Percentiles rank a stretch among this genome's conserved stretches.
These are phyloP conservation scores for Annulohypoxylon nitens DNA, from an alignment of 495 filamentous ascomycete species.

Conservation along the genomic window DNA sequence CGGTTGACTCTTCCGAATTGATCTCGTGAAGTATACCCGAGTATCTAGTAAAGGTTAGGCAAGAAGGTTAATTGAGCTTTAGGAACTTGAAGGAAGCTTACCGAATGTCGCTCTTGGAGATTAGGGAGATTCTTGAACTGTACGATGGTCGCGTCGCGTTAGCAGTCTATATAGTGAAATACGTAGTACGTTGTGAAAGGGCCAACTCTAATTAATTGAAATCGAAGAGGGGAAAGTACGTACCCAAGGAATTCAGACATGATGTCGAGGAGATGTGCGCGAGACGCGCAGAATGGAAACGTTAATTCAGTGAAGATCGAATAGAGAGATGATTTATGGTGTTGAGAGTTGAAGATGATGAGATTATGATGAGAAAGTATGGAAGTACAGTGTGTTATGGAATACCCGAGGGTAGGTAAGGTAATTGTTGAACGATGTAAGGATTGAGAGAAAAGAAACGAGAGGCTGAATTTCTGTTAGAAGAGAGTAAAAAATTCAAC, in stretches of 20 bases:
- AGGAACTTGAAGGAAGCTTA: conserved; percentile 57
- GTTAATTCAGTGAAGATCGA: conserved; percentile 25
- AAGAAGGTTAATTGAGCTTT: conserved; percentile 46
- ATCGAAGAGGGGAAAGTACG: conserved; percentile 36
- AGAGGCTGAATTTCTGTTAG: conserved; percentile 35
- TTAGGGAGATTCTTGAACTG: conserved; percentile 85
- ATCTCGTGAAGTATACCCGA: conserved; percentile 97
- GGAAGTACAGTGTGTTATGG: conserved; percentile 41
- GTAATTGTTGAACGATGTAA: conserved; percentile 15
- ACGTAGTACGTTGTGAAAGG: neutral
- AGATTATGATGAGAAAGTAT: conserved; percentile 26
- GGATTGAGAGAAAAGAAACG: conserved; percentile 29
- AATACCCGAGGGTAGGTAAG: no score
- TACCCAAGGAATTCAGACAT: conserved; percentile 69
- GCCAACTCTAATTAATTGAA: neutral
- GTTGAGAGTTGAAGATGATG: conserved; percentile 31
- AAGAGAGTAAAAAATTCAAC: conserved; percentile 34
- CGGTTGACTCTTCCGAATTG: conserved; percentile 95
- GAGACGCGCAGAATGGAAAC: conserved; percentile 41
- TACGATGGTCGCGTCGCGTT: conserved; percentile 29
- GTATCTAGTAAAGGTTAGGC: conserved; percentile 70
- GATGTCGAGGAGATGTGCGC: conserved; percentile 40
- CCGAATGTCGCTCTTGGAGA: conserved; percentile 98
- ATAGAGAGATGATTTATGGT: conserved; percentile 28
- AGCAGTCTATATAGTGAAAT: conserved; percentile 32